phyloP scores from a whole-genome alignment of 139 green algal genomes.

The Picochlorum sp. region DNA sequence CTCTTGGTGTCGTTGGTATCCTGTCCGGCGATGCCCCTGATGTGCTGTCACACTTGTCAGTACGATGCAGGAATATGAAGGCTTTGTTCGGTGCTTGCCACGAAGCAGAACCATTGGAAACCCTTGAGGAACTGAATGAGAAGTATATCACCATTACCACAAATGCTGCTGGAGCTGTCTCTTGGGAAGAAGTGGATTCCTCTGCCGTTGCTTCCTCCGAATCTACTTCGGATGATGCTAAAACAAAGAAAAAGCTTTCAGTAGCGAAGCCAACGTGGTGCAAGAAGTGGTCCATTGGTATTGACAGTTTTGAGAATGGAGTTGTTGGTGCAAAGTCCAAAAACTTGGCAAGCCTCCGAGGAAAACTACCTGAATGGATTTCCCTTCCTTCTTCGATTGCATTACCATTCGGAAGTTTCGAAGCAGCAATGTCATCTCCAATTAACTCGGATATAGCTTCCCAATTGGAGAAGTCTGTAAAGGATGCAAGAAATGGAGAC shows the following conservation, averaged over 20 bases:
- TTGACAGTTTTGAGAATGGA: conserved; percentile 75
- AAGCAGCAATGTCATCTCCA: conserved; percentile 59
- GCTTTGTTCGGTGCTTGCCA: conserved; percentile 60
- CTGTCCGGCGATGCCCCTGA: conserved; percentile 79
- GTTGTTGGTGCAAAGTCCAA: conserved; percentile 94
- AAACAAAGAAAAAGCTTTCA: conserved; percentile 25
- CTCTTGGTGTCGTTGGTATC: conserved; percentile 76
- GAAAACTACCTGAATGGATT: conserved; percentile 80
- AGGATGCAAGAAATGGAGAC: conserved; percentile 30
- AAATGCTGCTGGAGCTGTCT: conserved; percentile 64
- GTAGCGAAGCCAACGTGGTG: conserved; percentile 55
- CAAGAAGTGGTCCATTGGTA: conserved; percentile 80
- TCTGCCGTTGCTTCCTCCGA: neutral
- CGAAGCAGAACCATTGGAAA: conserved; percentile 40
- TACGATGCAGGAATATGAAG: conserved; percentile 85
- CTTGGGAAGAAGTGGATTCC: conserved; percentile 41
- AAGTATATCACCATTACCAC: conserved; percentile 45
- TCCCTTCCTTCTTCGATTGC: conserved; percentile 79
- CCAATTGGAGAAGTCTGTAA: conserved; percentile 23
- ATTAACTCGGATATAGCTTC: conserved; percentile 54
- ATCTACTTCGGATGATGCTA: neutral
- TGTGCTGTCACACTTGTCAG: conserved; percentile 81
- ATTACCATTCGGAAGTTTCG: conserved; percentile 90
- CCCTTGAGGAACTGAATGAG: conserved; percentile 30
- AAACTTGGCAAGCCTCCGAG: conserved; percentile 83